Percentiles rank a stretch among this genome's conserved stretches.
Conservation (phyloP, 148 eudicot species). For the Nyssa sinensis region DNA sequence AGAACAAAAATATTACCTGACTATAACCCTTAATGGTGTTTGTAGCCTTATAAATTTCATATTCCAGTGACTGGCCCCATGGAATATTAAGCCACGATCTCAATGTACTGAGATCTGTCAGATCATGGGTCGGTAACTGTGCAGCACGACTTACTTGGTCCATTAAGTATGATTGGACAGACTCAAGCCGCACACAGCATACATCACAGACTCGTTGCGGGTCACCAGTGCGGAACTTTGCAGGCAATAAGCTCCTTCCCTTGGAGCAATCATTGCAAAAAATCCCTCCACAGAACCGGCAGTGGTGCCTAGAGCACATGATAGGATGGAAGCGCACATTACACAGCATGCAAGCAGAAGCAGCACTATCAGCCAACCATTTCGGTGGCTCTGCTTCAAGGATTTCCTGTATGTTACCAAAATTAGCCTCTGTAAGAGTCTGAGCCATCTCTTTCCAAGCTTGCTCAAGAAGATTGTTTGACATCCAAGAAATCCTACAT, state of each 20-base stretch:
- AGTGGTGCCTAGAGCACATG: slow-evolving; percentile 60
- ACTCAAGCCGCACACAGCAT: slow-evolving; percentile 56
- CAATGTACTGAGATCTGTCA: slow-evolving; percentile 63
- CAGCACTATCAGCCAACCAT: slow-evolving; percentile 59
- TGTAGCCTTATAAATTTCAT: slow-evolving; percentile 55
- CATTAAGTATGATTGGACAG: slow-evolving; percentile 54
- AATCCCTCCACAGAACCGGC: slow-evolving; percentile 62
- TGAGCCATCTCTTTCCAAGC: slow-evolving; percentile 68
- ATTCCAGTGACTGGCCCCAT: slow-evolving; percentile 61
- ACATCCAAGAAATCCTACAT: slow-evolving; percentile 45
- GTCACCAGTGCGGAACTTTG: slow-evolving; percentile 39
- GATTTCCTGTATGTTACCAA: slow-evolving; percentile 38
- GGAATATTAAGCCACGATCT: slow-evolving; percentile 66
- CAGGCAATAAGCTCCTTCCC: slow-evolving; percentile 60
- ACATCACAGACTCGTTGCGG: slow-evolving; percentile 61
- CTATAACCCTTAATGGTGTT: slow-evolving; percentile 45
- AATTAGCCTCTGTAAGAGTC: slow-evolving; percentile 51
- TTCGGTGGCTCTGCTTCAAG: slow-evolving; percentile 55
- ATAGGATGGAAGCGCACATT: slow-evolving; percentile 51
- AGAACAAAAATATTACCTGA: slow-evolving; percentile 37
- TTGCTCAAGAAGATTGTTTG: slow-evolving; percentile 42
- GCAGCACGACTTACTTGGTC: slow-evolving; percentile 62
- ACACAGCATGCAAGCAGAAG: slow-evolving; percentile 60
- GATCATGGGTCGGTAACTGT: slow-evolving; percentile 55
- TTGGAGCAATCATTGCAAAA: slow-evolving; percentile 55